Evolutionary conservation across 2,329 filamentous ascomycete species (phyloP).

Genomic region (Canariomyces notabilis): DNA sequence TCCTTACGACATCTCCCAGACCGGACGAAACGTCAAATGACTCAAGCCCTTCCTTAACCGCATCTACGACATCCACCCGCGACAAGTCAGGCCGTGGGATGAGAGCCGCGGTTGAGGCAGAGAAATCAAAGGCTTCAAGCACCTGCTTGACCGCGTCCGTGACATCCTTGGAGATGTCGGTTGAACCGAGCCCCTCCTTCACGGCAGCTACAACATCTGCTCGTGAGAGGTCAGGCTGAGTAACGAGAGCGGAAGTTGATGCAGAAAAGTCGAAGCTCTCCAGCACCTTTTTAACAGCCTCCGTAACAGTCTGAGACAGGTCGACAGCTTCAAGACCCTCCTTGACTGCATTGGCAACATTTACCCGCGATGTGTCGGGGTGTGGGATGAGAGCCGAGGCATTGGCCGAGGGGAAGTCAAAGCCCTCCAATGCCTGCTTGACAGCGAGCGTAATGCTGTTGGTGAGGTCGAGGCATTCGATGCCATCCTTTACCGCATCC

Average conservation of each 20-base stretch:
- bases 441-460: constrained; percentile 13
- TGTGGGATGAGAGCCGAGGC: constrained; percentile 22
- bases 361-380: constrained; percentile 7
- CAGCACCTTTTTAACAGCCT: constrained; percentile 12
- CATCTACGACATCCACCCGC: constrained; percentile 21
- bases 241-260: constrained; percentile 11
- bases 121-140: constrained; percentile 25
- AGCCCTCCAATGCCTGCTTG: constrained; percentile 21
- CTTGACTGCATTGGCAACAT: constrained; percentile 16
- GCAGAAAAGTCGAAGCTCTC: constrained; percentile 21
- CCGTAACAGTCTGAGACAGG: constrained; percentile 13
- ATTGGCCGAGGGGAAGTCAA: constrained; percentile 23
- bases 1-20: constrained; percentile 14
- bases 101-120: constrained; percentile 9
- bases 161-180: constrained; percentile 19
- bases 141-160: constrained; percentile 18
- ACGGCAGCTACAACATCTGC: constrained; percentile 40
- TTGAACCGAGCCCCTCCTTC: constrained; percentile 29
- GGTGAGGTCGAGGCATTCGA: constrained; percentile 21
- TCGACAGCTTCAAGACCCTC: constrained; percentile 8
- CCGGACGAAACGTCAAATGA: constrained; percentile 8
- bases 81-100: constrained; percentile 14
- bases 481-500: constrained; percentile 24
- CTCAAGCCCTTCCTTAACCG: constrained; percentile 19
- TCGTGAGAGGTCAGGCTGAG: constrained; percentile 14